These are phyloP conservation scores for Cercospora brassicicola DNA, from an alignment of 2,329 filamentous ascomycete genomes.

Conservation along the genomic window DNA sequence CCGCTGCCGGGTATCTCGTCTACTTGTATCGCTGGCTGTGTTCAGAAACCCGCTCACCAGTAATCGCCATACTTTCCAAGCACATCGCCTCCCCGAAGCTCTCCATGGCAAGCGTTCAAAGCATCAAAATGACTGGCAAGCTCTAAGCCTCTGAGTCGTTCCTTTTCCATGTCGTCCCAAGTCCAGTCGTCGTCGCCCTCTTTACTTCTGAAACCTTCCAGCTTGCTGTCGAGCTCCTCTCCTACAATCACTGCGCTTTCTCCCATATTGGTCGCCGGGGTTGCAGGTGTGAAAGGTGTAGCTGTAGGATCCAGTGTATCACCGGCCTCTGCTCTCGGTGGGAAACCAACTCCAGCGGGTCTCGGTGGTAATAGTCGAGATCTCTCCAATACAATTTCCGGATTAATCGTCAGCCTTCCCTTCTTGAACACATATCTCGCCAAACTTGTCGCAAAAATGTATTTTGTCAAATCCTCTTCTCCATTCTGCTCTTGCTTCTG, in stretches of 20 bases:
- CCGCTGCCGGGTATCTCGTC: constrained; percentile 7
- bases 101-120: constrained; percentile 56
- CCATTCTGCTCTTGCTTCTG: constrained; percentile 33
- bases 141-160: constrained; percentile 56
- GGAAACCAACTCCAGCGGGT: constrained; percentile 57
- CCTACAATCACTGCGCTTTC: constrained; percentile 31
- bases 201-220: constrained; percentile 24
- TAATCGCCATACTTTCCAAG: constrained; percentile 45
- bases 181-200: constrained; percentile 52
- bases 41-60: neutral
- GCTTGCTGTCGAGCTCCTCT: constrained; percentile 32
- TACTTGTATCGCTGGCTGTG: neutral
- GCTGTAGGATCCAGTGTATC: constrained; percentile 17
- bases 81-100: constrained; percentile 49
- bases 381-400: constrained; percentile 70
- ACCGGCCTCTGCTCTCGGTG: constrained; percentile 32
- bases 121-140: constrained; percentile 57
- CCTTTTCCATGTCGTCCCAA: constrained; percentile 61
- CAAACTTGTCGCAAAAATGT: constrained; percentile 52
- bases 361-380: constrained; percentile 72
- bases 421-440: constrained; percentile 55
- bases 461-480: constrained; percentile 43
- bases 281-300: constrained; percentile 30
- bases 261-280: constrained; percentile 27
- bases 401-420: constrained; percentile 75